Conservation (phyloP, 2,329 filamentous ascomycete genomes). For the Aspergillus pseudoviridinutans region DNA sequence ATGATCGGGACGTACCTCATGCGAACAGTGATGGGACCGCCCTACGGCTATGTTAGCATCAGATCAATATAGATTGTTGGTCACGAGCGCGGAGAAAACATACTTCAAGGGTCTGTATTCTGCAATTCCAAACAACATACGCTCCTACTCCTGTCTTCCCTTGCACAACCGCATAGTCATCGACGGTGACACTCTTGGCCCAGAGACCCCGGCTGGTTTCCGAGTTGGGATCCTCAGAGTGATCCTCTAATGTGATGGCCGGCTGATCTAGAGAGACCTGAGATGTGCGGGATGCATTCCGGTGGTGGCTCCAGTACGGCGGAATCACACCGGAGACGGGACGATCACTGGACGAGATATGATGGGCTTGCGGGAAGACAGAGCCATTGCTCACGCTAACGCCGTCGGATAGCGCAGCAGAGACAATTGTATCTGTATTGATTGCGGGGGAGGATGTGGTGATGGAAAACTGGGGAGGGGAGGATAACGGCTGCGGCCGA, state of each 20-base stretch:
- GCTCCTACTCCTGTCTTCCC: constrained; percentile 66
- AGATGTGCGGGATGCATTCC: constrained; percentile 39
- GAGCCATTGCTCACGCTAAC: constrained; percentile 10
- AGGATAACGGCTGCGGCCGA: constrained; percentile 24
- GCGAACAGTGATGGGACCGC: constrained; percentile 54
- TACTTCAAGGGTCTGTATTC: constrained; percentile 79
- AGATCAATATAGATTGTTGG: not conserved
- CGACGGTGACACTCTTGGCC: constrained; percentile 59
- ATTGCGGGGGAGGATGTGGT: constrained; percentile 6
- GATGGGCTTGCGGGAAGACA: constrained; percentile 9
- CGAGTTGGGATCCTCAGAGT: constrained; percentile 55
- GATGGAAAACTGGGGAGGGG: constrained; percentile 12
- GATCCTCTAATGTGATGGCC: constrained; percentile 60
- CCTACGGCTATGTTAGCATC: constrained; percentile 35
- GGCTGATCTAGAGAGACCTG: constrained; percentile 36
- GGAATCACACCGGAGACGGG: constrained; percentile 35
- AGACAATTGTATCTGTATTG: constrained; percentile 7
- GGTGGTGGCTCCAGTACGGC: constrained; percentile 45
- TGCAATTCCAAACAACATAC: constrained; percentile 93
- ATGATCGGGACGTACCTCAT: constrained; percentile 48
- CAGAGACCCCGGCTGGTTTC: constrained; percentile 58
- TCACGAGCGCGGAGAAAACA: constrained; percentile 29
- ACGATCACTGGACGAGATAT: constrained; percentile 19
- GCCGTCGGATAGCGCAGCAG: constrained; percentile 6
- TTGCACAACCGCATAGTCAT: constrained; percentile 59